Conservation (phyloP, 2,329 filamentous ascomycete genomes). For the Trichothecium roseum region DNA sequence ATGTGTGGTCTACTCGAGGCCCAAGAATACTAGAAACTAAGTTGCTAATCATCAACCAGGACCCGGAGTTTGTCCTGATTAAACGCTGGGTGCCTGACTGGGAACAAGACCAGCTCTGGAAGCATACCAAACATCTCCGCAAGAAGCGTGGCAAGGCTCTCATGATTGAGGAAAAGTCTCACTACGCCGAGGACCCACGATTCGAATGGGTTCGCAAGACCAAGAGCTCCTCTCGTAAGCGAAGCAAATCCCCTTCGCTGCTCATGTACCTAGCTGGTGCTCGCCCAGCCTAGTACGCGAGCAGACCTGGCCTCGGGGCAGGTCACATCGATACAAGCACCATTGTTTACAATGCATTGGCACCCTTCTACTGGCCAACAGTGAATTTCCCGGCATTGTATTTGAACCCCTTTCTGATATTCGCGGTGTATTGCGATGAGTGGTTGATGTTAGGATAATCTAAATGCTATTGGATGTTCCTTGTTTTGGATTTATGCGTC, state of each 20-base stretch:
- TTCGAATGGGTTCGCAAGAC: slow-evolving; percentile 49
- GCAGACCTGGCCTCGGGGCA: too few species aligned
- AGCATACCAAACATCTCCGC: slow-evolving; percentile 57
- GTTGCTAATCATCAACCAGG: slow-evolving; percentile 31
- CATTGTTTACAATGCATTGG: too few species aligned
- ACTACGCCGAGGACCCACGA: slow-evolving; percentile 32
- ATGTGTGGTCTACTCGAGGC: slow-evolving; percentile 15
- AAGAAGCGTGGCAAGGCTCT: slow-evolving; percentile 38
- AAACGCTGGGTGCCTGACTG: slow-evolving; percentile 63
- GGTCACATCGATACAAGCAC: too few species aligned
- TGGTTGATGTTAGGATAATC: too few species aligned
- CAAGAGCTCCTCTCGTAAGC: slow-evolving; percentile 36
- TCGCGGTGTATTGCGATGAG: too few species aligned
- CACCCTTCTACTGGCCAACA: too few species aligned
- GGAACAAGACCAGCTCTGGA: slow-evolving; percentile 63
- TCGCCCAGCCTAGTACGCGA: slow-evolving; percentile 25
- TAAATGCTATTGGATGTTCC: too few species aligned
- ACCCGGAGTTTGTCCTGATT: slow-evolving; percentile 62
- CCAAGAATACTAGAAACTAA: not conserved
- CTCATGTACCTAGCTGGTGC: slow-evolving; percentile 48
- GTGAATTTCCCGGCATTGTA: too few species aligned
- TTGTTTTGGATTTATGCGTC: too few species aligned
- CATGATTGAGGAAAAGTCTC: slow-evolving; percentile 35
- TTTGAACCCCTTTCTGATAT: too few species aligned
- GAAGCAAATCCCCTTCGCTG: slow-evolving; percentile 45